Evolutionary conservation across 1,284 basidiomycete genomes (phyloP), one percentile per base, ranked within the genome.

Genomic region (Somion occarium): DNA sequence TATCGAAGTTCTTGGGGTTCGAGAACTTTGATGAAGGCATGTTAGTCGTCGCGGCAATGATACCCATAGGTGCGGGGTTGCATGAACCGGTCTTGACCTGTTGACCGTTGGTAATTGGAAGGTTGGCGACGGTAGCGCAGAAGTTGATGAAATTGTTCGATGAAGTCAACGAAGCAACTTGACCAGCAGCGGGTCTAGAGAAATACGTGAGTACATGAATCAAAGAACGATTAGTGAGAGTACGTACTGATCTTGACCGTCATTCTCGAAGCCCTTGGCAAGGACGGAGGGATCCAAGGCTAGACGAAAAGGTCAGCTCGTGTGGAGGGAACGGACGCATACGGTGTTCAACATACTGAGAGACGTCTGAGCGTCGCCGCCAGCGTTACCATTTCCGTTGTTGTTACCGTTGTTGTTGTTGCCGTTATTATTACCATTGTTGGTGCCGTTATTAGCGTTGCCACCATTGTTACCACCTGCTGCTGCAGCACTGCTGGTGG

Each of bases 131-230:
- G 22, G 73, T 78, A 34, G 74, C 61, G 61, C 80, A 85, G 69
- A 80, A 83, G 72, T 85, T 83, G 73, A 86, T 85, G 68, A 83
- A 88, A 70, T 88, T 87, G 73, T 88, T 86, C 38, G 69, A 71
- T 41, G 79, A 82, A 15, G 83, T 85, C 48, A 79, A 63, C 11
- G 82, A 84, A 3, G 79, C 62, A 48, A 80, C 76, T 64, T 83
- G 80, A 51, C 79, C 76, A 59, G 66, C 70, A 20, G 68, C 63
- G 11, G 73, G 73, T 22, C 66, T 65, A n/a, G n/a, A n/a, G n/a
- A n/a, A n/a, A n/a, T n/a, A n/a, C n/a, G n/a, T 57, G 69, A 57
- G 24, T 20, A 11, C 73, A 61, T 20, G 66, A 63, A 59, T 74
- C 67, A 22, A 70, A 70, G 44, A 63, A 47, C 56, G 71, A 55